Evolutionary conservation across 179 eudicot species (phyloP), one percentile per base, ranked within the genome.

Genomic region (Spinacia oleracea): DNA sequence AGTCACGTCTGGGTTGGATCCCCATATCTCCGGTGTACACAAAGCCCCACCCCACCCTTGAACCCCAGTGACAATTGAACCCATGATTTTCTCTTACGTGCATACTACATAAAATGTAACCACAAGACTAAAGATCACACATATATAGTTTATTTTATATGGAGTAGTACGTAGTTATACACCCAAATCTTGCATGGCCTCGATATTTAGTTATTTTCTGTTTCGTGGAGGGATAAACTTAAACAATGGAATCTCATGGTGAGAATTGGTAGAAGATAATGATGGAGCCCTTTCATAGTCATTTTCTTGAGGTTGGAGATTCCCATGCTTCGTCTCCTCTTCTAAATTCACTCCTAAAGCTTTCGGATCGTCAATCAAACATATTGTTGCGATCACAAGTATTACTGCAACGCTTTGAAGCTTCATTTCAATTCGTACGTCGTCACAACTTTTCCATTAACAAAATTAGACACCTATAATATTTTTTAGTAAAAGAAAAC

Each of bases 221-320:
- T 31, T 31, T 65, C 46, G 9, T 7, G 70, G 70, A 65, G 70
- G 70, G 45, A 65, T 38, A 35, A 34, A 65, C 21, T 65, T 65
- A 65, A 34, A 65, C 43, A 65, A 65, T 1, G 70, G 70, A 8
- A 65, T 65, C 70, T 65, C 70, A 5, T 65, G 70, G 70, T 65
- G 70, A 65, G 70, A 65, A 20, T 34, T 20, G 45, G 23, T 65
- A 34, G 70, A 15, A 34, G 70, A 15, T 15, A n/a, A 34, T 6
- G 35, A 35, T 65, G 70, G 42, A 7, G 70, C 6, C 15, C 23
- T 35, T 34, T 65, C 27, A 34, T 34, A 1, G 11, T 65, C 45
- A 0, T 20, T 34, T 8, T 53, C 8, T 53, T 32, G 14, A 10
- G 15, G 14, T 53, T 32, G 46, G 42, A 6, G 14, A 5, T 35